Evolutionary conservation across 2,329 filamentous ascomycete genomes (phyloP).

Genomic region (Diaporthe sp.): DNA sequence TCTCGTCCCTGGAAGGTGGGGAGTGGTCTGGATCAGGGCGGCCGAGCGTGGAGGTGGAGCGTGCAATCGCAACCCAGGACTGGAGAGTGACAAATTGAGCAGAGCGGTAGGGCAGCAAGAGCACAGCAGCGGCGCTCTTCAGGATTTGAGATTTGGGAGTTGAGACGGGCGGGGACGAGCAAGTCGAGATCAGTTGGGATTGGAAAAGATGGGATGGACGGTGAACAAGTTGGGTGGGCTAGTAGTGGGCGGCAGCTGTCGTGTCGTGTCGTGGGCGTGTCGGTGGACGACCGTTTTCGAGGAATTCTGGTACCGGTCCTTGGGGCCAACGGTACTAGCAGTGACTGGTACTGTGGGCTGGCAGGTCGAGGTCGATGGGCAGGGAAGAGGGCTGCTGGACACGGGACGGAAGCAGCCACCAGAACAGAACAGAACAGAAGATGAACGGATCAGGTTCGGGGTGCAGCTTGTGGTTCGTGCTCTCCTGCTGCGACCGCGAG

Average conservation of each 20-base stretch:
- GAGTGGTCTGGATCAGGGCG: slow-evolving; percentile 20
- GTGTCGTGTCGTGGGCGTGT: slow-evolving; percentile 29
- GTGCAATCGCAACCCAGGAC: slow-evolving; percentile 20
- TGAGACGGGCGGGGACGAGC: slow-evolving; percentile 9
- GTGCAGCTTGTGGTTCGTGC: slow-evolving; percentile 33
- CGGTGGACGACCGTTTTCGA: slow-evolving; percentile 23
- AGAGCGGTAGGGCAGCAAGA: neutral
- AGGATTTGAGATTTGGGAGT: slow-evolving; percentile 21
- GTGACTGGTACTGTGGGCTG: slow-evolving; percentile 29
- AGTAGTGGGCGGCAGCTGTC: slow-evolving; percentile 23
- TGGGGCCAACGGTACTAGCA: slow-evolving; percentile 19
- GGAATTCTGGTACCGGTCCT: slow-evolving; percentile 13
- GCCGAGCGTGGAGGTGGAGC: slow-evolving; percentile 24
- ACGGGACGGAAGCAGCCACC: slow-evolving; percentile 36
- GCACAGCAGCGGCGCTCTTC: neutral
- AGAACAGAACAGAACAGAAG: neutral
- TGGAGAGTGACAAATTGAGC: slow-evolving; percentile 14
- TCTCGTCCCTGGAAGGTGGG: slow-evolving; percentile 24
- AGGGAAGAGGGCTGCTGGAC: slow-evolving; percentile 27
- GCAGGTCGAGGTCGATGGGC: slow-evolving; percentile 17
- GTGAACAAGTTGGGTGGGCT: neutral
- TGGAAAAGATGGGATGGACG: slow-evolving; percentile 30
- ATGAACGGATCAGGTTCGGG: neutral
- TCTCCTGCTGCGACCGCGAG: neutral
- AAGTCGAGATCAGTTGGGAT: slow-evolving; percentile 28